Evolutionary conservation across 148 eudicot genomes (phyloP).

Genomic region (Vaccinium vitisidaea): DNA sequence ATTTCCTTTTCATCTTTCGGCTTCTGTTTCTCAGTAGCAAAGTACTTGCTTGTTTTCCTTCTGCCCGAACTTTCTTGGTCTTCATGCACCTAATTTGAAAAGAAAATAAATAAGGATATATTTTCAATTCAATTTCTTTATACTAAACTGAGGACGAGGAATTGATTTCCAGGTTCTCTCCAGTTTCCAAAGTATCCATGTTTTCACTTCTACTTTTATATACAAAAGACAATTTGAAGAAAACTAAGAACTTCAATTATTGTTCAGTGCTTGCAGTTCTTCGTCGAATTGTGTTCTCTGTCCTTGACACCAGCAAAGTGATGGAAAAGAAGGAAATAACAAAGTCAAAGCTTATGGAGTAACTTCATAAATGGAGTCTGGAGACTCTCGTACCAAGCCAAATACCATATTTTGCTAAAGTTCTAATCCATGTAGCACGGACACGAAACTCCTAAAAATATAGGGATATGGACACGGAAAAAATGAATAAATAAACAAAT

Average conservation of each 20-base stretch:
- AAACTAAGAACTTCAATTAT: not conserved
- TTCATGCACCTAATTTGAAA: slow-evolving; percentile 38
- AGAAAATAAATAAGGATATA: not conserved
- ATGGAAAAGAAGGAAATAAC: not conserved
- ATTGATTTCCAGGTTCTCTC: not conserved
- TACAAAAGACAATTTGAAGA: not conserved
- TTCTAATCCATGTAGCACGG: not conserved
- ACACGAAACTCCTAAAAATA: not conserved
- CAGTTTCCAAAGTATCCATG: not conserved
- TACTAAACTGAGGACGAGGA: not conserved
- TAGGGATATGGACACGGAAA: not conserved
- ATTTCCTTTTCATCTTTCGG: slow-evolving; percentile 47
- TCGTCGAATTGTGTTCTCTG: not conserved
- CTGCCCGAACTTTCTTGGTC: slow-evolving; percentile 58
- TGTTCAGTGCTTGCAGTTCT: not conserved
- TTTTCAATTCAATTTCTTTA: not conserved
- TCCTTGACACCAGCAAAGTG: not conserved
- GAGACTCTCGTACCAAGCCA: not conserved
- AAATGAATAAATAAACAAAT: not conserved
- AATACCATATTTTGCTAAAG: not conserved
- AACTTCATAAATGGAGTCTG: not conserved
- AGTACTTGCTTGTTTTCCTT: slow-evolving; percentile 90
- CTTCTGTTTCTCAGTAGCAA: slow-evolving; percentile 57
- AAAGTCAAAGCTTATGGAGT: not conserved
- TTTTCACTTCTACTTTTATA: not conserved